A percentile compares a stretch with the other conserved stretches of the same genome.
Conservation (phyloP, 805 yeast species). For the Kuraishia floccosa region DNA sequence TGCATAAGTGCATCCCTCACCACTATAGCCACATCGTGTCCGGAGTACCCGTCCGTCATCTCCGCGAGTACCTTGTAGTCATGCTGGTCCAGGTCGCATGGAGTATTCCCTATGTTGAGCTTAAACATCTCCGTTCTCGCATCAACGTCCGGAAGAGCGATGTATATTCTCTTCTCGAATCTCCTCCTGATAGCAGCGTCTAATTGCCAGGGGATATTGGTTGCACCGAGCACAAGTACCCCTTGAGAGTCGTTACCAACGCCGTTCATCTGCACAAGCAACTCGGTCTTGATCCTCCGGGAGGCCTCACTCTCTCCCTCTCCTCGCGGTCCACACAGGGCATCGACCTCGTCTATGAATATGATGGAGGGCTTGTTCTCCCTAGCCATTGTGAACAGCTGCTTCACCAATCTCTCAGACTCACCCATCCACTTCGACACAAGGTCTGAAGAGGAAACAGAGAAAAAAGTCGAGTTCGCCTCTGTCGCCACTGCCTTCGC, state of each 20-base stretch:
- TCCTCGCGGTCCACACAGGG: constrained; percentile 95
- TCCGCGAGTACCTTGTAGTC: constrained; percentile 76
- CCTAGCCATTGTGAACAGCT: constrained; percentile 89
- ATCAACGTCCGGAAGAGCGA: constrained; percentile 88
- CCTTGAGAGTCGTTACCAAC: constrained; percentile 94
- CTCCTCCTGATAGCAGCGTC: constrained; percentile 97
- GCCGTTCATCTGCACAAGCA: constrained; percentile 97
- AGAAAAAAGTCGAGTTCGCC: constrained; percentile 92
- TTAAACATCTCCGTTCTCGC: constrained; percentile 93
- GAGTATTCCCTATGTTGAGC: constrained; percentile 82
- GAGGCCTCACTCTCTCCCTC: constrained; percentile 97
- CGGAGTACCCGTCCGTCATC: constrained; percentile 96
- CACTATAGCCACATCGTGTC: constrained; percentile 93
- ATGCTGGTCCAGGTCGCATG: constrained; percentile 61
- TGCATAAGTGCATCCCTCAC: constrained; percentile 98
- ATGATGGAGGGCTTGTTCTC: constrained; percentile 94
- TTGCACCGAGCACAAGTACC: constrained; percentile 91
- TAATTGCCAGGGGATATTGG: constrained; percentile 97
- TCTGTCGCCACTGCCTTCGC: constrained; percentile 99
- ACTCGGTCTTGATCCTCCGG: constrained; percentile 90
- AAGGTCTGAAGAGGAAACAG: constrained; percentile 91
- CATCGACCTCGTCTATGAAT: constrained; percentile 97
- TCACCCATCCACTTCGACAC: constrained; percentile 99
- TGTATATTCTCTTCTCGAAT: constrained; percentile 90
- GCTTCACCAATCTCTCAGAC: constrained; percentile 91